Conservation (phyloP, 495 filamentous ascomycete species). For the Cercophora samala region DNA sequence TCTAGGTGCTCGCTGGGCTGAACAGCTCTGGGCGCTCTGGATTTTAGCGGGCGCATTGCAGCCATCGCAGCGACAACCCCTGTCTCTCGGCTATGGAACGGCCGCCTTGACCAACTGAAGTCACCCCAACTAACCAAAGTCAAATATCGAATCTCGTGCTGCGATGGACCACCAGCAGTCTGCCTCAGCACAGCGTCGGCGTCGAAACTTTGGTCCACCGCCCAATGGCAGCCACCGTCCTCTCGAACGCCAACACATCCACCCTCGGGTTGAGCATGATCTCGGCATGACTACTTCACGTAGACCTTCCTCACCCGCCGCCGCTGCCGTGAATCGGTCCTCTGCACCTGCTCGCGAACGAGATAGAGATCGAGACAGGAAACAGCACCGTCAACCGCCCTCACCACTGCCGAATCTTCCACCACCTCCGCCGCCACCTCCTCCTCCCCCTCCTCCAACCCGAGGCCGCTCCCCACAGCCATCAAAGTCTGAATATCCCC, state of each 20-base stretch:
- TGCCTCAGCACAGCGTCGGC: conserved; percentile 27
- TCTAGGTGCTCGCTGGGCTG: not conserved
- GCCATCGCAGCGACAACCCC: conserved; percentile 26
- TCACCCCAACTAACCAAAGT: conserved; percentile 36
- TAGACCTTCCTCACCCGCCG: conserved; percentile 31
- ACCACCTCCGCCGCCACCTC: conserved; percentile 18
- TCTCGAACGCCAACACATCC: conserved; percentile 27
- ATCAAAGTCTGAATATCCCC: conserved; percentile 19
- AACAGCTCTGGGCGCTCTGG: not conserved
- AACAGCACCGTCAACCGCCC: conserved; percentile 10
- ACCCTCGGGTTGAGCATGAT: conserved; percentile 30
- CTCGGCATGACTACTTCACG: conserved; percentile 42
- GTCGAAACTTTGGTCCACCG: conserved; percentile 33
- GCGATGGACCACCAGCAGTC: conserved; percentile 26
- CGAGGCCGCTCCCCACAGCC: conserved; percentile 15
- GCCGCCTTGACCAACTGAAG: conserved; percentile 38
- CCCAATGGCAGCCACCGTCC: conserved; percentile 35
- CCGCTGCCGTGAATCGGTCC: conserved; percentile 32
- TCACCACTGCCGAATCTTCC: conserved; percentile 12
- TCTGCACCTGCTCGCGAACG: conserved; percentile 25
- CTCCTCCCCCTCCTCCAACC: conserved; percentile 10
- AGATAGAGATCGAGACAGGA: conserved; percentile 24
- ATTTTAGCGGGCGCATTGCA: conserved; percentile 24
- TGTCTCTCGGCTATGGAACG: conserved; percentile 34
- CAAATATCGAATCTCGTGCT: conserved; percentile 33